A percentile compares a stretch with the other conserved stretches of the same genome.
Conservation (phyloP, 805 yeast genomes). For the Metschnikowia kunwiensis region DNA sequence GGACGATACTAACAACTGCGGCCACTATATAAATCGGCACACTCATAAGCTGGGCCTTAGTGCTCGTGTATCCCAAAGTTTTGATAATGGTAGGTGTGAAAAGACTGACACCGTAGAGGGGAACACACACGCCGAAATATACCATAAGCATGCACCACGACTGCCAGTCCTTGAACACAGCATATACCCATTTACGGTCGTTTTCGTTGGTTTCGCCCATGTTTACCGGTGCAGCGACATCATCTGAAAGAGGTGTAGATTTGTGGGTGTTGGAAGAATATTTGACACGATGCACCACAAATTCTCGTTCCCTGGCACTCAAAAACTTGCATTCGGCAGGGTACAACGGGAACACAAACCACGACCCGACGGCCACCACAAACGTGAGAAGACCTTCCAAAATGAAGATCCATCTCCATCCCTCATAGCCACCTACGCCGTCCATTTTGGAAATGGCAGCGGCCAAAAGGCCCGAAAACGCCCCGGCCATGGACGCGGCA, state of each 20-base stretch:
- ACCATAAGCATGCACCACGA: conserved; percentile 25
- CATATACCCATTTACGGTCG: conserved; percentile 16
- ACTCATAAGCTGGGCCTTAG: conserved; percentile 43
- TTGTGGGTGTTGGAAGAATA: conserved; percentile 10
- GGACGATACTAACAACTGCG: conserved; percentile 26
- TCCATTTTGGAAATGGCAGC: conserved; percentile 57
- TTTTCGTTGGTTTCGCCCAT: conserved; percentile 16
- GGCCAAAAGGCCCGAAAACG: conserved; percentile 74
- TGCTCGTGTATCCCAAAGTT: conserved; percentile 41
- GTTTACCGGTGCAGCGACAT: conserved; percentile 4
- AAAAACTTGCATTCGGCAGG: conserved; percentile 13
- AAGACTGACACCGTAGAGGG: conserved; percentile 38
- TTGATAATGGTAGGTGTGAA: conserved; percentile 46
- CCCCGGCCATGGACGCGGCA: conserved; percentile 74
- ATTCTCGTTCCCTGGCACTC: conserved; percentile 12
- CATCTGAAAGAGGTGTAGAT: background rate
- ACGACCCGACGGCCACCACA: conserved; percentile 9
- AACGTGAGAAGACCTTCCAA: conserved; percentile 18
- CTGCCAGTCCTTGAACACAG: conserved; percentile 29
- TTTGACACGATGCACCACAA: conserved; percentile 12
- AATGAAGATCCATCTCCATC: conserved; percentile 21
- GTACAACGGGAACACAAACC: conserved; percentile 13
- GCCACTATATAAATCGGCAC: conserved; percentile 43
- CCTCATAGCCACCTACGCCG: conserved; percentile 22
- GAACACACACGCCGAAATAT: conserved; percentile 29